Conservation (phyloP, 2,329 filamentous ascomycete species). For the Biscogniauxia sp. region DNA sequence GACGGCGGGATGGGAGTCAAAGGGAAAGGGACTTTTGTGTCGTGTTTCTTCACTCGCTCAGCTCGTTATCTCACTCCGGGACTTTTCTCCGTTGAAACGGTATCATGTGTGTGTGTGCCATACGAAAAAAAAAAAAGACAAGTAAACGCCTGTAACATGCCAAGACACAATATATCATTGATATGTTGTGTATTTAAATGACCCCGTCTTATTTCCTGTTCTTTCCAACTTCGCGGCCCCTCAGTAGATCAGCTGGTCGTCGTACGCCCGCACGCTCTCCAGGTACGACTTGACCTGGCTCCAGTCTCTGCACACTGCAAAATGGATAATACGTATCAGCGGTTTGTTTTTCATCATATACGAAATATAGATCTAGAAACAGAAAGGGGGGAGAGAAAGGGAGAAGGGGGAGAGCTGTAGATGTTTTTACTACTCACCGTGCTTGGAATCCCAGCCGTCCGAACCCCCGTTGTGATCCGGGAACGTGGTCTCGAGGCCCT, state of each 20-base stretch:
- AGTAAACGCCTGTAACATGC: no score
- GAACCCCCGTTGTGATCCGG: constrained; percentile 45
- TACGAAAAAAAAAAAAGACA: no score
- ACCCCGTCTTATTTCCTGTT: not conserved
- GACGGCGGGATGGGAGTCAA: no score
- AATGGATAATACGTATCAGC: no score
- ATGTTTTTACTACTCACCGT: constrained; percentile 35
- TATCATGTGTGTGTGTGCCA: no score
- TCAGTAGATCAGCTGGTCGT: constrained; percentile 43
- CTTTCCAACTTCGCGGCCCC: not conserved
- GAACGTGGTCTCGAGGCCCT: constrained; percentile 46
- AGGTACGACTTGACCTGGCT: constrained; percentile 40
- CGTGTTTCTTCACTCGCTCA: no score
- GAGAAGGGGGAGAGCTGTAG: no score
- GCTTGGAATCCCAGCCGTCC: constrained; percentile 47
- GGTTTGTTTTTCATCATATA: no score
- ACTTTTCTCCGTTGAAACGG: no score
- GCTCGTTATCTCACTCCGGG: no score
- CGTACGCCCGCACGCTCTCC: constrained; percentile 44
- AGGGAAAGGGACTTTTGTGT: no score
- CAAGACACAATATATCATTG: constrained; percentile 3
- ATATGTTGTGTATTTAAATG: not conserved
- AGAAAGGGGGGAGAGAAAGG: not conserved
- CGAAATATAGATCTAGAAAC: constrained; percentile 1
- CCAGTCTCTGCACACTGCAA: constrained; percentile 43